Evolutionary conservation across 148 eudicot genomes (phyloP), one percentile per base, ranked within the genome.

Genomic region (Fagopyrum esculentum): DNA sequence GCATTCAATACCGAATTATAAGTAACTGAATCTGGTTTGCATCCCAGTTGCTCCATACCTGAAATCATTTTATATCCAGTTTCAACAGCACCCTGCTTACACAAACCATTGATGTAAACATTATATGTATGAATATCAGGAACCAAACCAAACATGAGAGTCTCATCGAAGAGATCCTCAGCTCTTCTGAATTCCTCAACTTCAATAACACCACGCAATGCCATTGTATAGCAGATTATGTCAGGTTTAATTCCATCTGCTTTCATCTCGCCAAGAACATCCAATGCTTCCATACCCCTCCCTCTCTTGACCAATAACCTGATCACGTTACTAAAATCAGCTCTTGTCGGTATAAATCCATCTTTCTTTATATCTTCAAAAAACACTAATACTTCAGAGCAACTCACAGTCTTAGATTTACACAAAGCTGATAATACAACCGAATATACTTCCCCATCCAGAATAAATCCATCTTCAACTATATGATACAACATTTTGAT

Each of bases 141-240:
- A 75, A 84, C 87, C 80, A 89, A 82, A 9, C 93, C 93, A 61
- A 82, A 77, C 75, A 89, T 79, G 6, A 89, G 85, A 84, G 87
- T 73, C 79, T 87, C 93, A 76, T 87, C 91, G 54, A 89, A 87
- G 85, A 89, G 73, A 40, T 81, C 77, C 64, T 89, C 93, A 0
- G 76, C 93, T 73, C 74, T 75, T 17, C 11, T 48, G 70, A 79
- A 87, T 29, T 76, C 82, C 43, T 78, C 80, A 47, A 72, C 79
- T 19, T 57, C 75, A 48, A 89, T 74, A 75, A 86, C 57, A 61
- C 87, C 83, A 46, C 79, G 77, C 22, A 89, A 73, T 6, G 81
- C 88, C 84, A 79, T 71, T 9, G 84, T 87, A 74, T 86, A 87
- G 64, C 86, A 86, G 55, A 72, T 26, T 15, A 81, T 71, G 76